These are phyloP conservation scores for Colletotrichum cereale DNA, from an alignment of 2,329 filamentous ascomycete species.

Conservation along the genomic window DNA sequence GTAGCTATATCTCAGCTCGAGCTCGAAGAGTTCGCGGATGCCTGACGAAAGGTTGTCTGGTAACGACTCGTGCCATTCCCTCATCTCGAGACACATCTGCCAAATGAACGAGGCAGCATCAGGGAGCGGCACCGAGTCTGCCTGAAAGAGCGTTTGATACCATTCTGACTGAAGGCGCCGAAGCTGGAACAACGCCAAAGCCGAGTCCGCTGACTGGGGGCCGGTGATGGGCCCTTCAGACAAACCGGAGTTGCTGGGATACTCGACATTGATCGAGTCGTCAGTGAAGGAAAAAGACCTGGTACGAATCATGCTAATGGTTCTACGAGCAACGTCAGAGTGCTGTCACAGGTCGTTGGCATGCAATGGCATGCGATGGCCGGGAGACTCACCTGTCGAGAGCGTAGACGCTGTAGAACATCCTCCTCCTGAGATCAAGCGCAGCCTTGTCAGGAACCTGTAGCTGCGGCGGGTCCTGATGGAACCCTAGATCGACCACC, in stretches of 20 bases:
- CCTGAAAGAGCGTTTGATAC: slow-evolving; percentile 91
- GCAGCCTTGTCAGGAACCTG: slow-evolving; percentile 75
- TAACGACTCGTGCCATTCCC: slow-evolving; percentile 83
- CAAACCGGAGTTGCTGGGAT: slow-evolving; percentile 69
- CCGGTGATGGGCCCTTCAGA: slow-evolving; percentile 57
- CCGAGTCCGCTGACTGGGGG: slow-evolving; percentile 72
- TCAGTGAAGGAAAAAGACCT: slow-evolving; percentile 95
- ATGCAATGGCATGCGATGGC: too few species aligned
- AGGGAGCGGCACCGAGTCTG: slow-evolving; percentile 74
- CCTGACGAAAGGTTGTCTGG: slow-evolving; percentile 73
- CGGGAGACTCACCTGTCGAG: slow-evolving; percentile 82
- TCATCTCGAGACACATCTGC: slow-evolving; percentile 81
- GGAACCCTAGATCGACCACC: slow-evolving; percentile 89
- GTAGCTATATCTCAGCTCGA: slow-evolving; percentile 91
- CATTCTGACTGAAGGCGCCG: slow-evolving; percentile 88
- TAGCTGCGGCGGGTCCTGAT: slow-evolving; percentile 87
- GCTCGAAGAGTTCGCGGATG: slow-evolving; percentile 82
- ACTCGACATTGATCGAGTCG: slow-evolving; percentile 84
- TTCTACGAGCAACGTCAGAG: slow-evolving; percentile 59
- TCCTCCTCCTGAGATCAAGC: slow-evolving; percentile 82
- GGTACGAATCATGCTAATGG: slow-evolving; percentile 89
- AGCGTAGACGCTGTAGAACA: slow-evolving; percentile 92
- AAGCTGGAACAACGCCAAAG: slow-evolving; percentile 83
- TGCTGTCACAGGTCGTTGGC: not conserved
- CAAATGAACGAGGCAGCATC: slow-evolving; percentile 80